A percentile compares a stretch with the other conserved stretches of the same genome.
Evolutionary conservation across 305 asterid species (phyloP).

Genomic region (Lippia alba): DNA sequence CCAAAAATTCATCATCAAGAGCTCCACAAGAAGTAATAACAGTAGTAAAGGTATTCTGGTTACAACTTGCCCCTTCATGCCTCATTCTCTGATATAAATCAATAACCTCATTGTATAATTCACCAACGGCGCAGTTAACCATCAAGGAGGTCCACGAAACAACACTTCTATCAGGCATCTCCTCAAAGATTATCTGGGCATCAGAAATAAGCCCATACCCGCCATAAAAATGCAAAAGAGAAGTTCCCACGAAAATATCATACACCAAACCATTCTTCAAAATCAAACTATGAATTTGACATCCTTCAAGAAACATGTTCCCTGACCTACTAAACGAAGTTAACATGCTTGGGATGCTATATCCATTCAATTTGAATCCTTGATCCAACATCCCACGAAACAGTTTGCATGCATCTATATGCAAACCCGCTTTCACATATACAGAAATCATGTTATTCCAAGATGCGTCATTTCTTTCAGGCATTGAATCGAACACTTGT

Average conservation of each 20-base stretch:
- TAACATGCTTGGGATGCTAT: constrained; percentile 70
- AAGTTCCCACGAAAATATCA: constrained; percentile 74
- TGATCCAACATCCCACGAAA: constrained; percentile 63
- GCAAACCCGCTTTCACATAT: constrained; percentile 56
- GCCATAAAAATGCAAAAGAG: constrained; percentile 84
- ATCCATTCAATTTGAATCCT: constrained; percentile 58
- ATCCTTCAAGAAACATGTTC: constrained; percentile 64
- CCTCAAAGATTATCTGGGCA: constrained; percentile 62
- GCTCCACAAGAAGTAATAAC: constrained; percentile 73
- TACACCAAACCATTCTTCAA: constrained; percentile 63
- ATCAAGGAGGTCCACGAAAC: constrained; percentile 92
- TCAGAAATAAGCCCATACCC: constrained; percentile 56
- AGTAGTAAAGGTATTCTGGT: constrained; percentile 74
- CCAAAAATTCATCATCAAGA: constrained; percentile 75
- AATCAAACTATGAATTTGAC: constrained; percentile 71
- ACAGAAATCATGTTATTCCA: constrained; percentile 86
- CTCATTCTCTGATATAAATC: constrained; percentile 62
- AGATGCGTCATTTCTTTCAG: constrained; percentile 65
- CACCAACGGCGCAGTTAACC: constrained; percentile 66
- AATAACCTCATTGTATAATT: constrained; percentile 51
- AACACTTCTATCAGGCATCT: constrained; percentile 79
- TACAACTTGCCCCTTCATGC: constrained; percentile 56
- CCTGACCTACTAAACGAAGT: constrained; percentile 67
- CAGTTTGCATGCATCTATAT: constrained; percentile 50
- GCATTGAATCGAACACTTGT: constrained; percentile 76